Base-by-base conservation (phyloP, 2,329 filamentous ascomycete genomes). In the Cercospora beticola region DNA sequence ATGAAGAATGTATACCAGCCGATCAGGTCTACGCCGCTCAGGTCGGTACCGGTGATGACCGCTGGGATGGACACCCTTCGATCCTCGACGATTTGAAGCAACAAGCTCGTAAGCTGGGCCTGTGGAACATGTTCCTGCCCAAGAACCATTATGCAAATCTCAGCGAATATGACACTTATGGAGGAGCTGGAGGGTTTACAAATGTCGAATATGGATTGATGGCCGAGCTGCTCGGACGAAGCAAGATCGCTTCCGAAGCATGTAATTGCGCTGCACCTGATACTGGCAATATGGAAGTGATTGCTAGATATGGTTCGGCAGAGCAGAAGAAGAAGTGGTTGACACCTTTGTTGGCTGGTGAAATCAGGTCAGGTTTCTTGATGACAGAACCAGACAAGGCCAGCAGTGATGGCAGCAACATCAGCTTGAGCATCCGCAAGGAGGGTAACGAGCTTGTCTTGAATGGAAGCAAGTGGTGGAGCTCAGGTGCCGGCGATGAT, bases 381-480 rank as follows among this genome's bases (percentile, higher is more conserved):
- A 77, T 77, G 76, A 77, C 76, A 2, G 76, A 85, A 74, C 83
- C 84, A 14, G 82, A 85, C 68, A 80, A 83, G 58, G 84, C 84
- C 62, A 82, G 81, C 26, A 84, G 82, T 5, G 83, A 85, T 70
- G 83, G 83, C 16, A 85, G 83, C 28, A 82, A 85, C 73, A 83
- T 85, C 71, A 69, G 66, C 18, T 84, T 99, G 78, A 87, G 86
- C 68, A 97, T 99, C 79, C 86, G 84, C 73, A 88, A 87, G 67
- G 93, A 97, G 73, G 94, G 94, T 10, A 88, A 95, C 77, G 88
- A 95, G 75, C 97, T 95, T 78, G 89, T 98, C 18, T 86, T 99
- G 64, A 97, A 98, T 78, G 95, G 95, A 67, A 87, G 89, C 88
- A 99, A 99, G 92, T 99, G 95, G 95, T 99, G 95, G 95, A 97